Evolutionary conservation across 75 land plant species (phyloP).

Genomic region (Pinus taeda): DNA sequence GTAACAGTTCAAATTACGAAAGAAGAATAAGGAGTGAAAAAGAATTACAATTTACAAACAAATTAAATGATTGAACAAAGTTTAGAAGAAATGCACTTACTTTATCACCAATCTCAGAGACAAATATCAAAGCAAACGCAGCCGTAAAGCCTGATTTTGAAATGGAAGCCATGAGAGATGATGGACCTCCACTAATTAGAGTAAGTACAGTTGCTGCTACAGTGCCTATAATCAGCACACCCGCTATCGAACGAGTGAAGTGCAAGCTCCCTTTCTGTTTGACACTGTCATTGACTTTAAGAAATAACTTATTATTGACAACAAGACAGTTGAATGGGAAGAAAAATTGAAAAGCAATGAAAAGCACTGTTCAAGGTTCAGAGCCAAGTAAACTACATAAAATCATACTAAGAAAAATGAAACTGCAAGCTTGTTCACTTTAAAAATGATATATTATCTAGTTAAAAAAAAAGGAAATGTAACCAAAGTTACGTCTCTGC

Average conservation of each 20-base stretch:
- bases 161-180: conserved; percentile 65
- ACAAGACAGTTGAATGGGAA: neutral
- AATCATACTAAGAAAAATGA: too few species aligned
- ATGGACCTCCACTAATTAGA: conserved; percentile 64
- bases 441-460: too few species aligned
- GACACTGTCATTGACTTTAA: conserved; percentile 30
- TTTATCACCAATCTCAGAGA: conserved; percentile 99
- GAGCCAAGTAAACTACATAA: too few species aligned
- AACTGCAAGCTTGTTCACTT: too few species aligned
- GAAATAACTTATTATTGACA: conserved; percentile 1
- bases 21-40: too few species aligned
- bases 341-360: too few species aligned
- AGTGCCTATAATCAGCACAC: conserved; percentile 51
- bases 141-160: conserved; percentile 96
- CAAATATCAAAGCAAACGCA: conserved; percentile 96
- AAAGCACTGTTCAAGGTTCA: too few species aligned
- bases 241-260: conserved; percentile 53
- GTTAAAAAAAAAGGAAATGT: too few species aligned
- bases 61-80: neutral
- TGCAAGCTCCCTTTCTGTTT: conserved; percentile 42
- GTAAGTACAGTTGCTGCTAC: conserved; percentile 52
- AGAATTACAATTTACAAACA: too few species aligned
- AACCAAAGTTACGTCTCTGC: too few species aligned
- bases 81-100: conserved; percentile 27
- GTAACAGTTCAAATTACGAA: too few species aligned